Evolutionary conservation across 768 basidiomycete genomes (phyloP), one percentile per base, ranked within the genome.

Genomic region (Tylopilus rubrobrunneus): DNA sequence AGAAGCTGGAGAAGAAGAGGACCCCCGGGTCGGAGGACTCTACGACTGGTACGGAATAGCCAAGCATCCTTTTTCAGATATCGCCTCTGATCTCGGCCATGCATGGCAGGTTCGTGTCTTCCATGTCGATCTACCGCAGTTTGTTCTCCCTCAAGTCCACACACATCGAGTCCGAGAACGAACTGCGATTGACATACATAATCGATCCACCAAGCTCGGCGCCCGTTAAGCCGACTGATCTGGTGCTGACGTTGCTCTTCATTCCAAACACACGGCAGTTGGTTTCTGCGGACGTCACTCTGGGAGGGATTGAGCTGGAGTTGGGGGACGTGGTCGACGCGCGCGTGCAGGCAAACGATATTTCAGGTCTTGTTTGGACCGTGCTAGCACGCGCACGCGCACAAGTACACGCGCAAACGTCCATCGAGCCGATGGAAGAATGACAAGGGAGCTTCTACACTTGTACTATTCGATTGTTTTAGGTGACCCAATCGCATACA

Each of bases 71-170:
- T 10, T 50, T 17, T 27, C n/a, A 3, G 4, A 5, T 55, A 28
- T 10, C 4, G 27, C 10, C 7, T 25, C 46, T 64, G 42, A 64
- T 48, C 17, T 21, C 10, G 23, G 10, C n/a, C n/a, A n/a, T n/a
- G n/a, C n/a, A n/a, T n/a, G 5, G 33, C 56, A 92, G 92, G 89
- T 87, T 85, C 59, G 84, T 82, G 5, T 82, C 84, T 0, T 83
- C 86, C 0, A 74, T 90, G 41, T 69, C 75, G 3, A 69, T 90
- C 7, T 88, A 94, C 56, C 81, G 79, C 23, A 76, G 79, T 0
- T 70, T 90, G 14, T 73, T 81, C 42, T 79, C 78, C 42, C 78
- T 93, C 57, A 73, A 80, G 50, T 79, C 82, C 10, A 80, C 80
- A 5, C 75, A 81, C 28, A 73, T 79, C 1, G 77, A 76, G 27